phyloP scores from a whole-genome alignment of 768 basidiomycete species.

The Strobilomyces dryophilus region DNA sequence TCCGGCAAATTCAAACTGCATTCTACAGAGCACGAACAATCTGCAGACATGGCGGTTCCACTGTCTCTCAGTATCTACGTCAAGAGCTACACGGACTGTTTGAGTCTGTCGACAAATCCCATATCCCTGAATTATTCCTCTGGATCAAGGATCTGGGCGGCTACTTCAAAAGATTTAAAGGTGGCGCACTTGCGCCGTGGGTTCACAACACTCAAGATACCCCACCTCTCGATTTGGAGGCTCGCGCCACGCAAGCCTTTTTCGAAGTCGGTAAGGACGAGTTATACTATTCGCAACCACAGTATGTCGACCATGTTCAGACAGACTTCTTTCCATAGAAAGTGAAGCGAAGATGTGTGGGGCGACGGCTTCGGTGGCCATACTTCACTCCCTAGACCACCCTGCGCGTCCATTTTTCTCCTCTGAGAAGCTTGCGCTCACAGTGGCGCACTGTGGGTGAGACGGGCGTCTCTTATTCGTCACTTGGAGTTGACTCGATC shows the following conservation, averaged over 20 bases:
- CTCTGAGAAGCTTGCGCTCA: constrained; percentile 69
- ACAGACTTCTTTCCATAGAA: constrained; percentile 67
- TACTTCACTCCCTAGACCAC: constrained; percentile 86
- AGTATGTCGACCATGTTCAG: constrained; percentile 33
- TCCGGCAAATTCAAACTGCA: not conserved
- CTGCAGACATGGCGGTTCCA: constrained; percentile 88
- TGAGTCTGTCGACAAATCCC: constrained; percentile 67
- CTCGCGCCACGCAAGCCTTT: constrained; percentile 82
- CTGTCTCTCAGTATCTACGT: constrained; percentile 79
- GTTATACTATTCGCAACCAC: not conserved
- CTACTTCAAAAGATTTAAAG: constrained; percentile 86
- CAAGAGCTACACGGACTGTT: constrained; percentile 84
- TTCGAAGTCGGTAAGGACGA: constrained; percentile 59
- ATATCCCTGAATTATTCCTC: constrained; percentile 69
- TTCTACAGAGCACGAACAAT: constrained; percentile 2
- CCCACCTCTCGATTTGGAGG: constrained; percentile 66
- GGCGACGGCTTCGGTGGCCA: constrained; percentile 85
- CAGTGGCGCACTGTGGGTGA: constrained; percentile 91
- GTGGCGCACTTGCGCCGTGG: constrained; percentile 77
- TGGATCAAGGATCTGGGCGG: constrained; percentile 82
- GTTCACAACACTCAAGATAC: constrained; percentile 29
- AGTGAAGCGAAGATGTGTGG: constrained; percentile 73
- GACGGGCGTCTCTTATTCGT: constrained; percentile 17
- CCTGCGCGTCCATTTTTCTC: constrained; percentile 82
- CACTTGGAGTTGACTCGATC: constrained; percentile 7